Percentiles rank a stretch among this genome's conserved stretches.
phyloP scores from a whole-genome alignment of 1,139 yeast species.

The Yamadazyma dushanensis region DNA sequence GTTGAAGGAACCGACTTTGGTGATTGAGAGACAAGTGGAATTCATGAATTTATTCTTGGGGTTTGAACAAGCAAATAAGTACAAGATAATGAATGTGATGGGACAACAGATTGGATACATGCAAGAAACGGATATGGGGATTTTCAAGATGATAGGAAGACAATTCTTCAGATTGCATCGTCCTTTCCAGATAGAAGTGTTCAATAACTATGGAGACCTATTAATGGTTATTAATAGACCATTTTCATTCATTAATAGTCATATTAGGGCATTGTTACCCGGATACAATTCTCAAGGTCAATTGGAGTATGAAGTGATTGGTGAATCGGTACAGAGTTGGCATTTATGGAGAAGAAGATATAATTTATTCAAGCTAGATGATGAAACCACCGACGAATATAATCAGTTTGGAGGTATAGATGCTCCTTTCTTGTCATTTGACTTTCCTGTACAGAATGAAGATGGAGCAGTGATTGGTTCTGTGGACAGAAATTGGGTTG shows the following conservation, averaged over 20 bases:
- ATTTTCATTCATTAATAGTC: slow-evolving; percentile 85
- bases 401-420: slow-evolving; percentile 83
- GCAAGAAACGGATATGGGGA: slow-evolving; percentile 76
- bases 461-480: slow-evolving; percentile 63
- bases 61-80: slow-evolving; percentile 86
- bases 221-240: slow-evolving; percentile 75
- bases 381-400: slow-evolving; percentile 46
- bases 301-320: slow-evolving; percentile 55
- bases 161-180: slow-evolving; percentile 82
- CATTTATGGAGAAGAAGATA: slow-evolving; percentile 90
- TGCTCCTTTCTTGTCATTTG: slow-evolving; percentile 83
- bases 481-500: slow-evolving; percentile 93
- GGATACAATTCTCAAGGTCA: slow-evolving; percentile 39
- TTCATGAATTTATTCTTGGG: slow-evolving; percentile 84
- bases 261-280: slow-evolving; percentile 72
- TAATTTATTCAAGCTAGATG: slow-evolving; percentile 64
- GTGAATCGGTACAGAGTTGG: slow-evolving; percentile 92
- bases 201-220: slow-evolving; percentile 67
- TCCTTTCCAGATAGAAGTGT: slow-evolving; percentile 82
- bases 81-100: slow-evolving; percentile 66
- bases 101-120: slow-evolving; percentile 81
- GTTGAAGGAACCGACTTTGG: slow-evolving; percentile 75
- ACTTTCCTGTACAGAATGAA: slow-evolving; percentile 72
- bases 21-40: slow-evolving; percentile 85
- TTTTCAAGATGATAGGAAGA: slow-evolving; percentile 67